Evolutionary conservation across 345 rosid genomes (phyloP).

Genomic region (Salix suchowensis): DNA sequence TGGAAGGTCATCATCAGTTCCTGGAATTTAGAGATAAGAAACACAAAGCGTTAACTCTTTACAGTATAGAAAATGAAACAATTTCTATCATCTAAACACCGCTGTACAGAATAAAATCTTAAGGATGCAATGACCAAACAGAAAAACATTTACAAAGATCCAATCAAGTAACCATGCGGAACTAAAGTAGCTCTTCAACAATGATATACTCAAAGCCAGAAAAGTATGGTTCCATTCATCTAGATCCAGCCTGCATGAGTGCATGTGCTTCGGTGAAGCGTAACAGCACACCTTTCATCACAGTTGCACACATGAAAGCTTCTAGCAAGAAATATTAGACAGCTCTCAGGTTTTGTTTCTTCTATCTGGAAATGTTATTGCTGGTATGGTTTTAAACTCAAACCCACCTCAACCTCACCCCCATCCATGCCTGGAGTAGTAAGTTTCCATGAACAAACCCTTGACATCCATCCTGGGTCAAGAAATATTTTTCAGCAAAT

Average conservation of each 20-base stretch:
- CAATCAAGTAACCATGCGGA: not conserved
- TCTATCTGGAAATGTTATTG: not conserved
- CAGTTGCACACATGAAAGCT: not conserved
- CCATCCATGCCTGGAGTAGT: not conserved
- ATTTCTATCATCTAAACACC: not conserved
- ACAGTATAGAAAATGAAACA: not conserved
- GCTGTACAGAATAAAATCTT: not conserved
- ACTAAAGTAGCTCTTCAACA: not conserved
- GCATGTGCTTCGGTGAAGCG: not conserved
- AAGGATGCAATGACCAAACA: not conserved
- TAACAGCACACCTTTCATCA: not conserved
- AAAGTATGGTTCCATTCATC: not conserved
- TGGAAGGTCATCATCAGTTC: conserved; percentile 97
- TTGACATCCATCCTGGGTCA: not conserved
- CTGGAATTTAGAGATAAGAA: conserved; percentile 37
- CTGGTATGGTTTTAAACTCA: not conserved
- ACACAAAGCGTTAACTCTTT: not conserved
- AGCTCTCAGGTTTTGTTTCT: not conserved
- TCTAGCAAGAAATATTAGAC: not conserved
- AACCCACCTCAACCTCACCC: not conserved
- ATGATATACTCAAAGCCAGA: not conserved
- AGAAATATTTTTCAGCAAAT: not conserved
- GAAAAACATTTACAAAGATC: not conserved
- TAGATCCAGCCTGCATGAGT: not conserved
- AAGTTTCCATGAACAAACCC: not conserved